Evolutionary conservation across 2,329 filamentous ascomycete species (phyloP), one percentile per base, ranked within the genome.

Genomic region (Sclerotinia subarctica): DNA sequence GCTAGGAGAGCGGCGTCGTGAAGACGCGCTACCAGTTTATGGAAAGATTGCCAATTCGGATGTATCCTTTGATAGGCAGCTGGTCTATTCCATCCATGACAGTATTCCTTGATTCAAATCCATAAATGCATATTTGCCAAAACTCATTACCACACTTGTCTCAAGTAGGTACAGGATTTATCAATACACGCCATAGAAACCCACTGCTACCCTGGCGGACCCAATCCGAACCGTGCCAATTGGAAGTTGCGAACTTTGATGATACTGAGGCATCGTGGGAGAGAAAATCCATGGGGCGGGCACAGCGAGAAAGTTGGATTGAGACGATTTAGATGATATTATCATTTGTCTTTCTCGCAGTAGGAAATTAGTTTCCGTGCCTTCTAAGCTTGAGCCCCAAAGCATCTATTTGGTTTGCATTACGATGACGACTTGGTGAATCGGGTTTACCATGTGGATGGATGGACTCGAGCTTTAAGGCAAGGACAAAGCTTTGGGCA

Each of bases 1-100:
- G 64, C 64, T 66, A 44, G n/a, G 53, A 59, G 64, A 60, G 56
- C 32, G 64, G 64, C 53, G 64, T 66, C 52, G 54, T 15, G 44
- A 49, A 52, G 44, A 51, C 32, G 32, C 64, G 46, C 52, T 66
- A 52, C 44, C 32, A 19, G n/a, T 60, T 59, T 51, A 35, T 66
- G 53, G 64, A 58, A n/a, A 38, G 32, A 66, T 60, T 38, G 38
- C 38, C 46, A 49, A 52, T 53, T 63, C 60, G n/a, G 15, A 32
- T 38, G 32, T 42, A 44, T 19, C 46, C 26, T 53, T 53, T 19
- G 32, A 44, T 51, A 53, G 60, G 47, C 29, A 64, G n/a, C 19
- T 66, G 64, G 64, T 38, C 53, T 54, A 17, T 66, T 64, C 49
- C 62, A 64, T 42, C 62, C 62, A 44, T 56, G 62, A 17, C 26